Evolutionary conservation across 177 flowering plant species (phyloP).

Genomic region (Telopea speciosissima): DNA sequence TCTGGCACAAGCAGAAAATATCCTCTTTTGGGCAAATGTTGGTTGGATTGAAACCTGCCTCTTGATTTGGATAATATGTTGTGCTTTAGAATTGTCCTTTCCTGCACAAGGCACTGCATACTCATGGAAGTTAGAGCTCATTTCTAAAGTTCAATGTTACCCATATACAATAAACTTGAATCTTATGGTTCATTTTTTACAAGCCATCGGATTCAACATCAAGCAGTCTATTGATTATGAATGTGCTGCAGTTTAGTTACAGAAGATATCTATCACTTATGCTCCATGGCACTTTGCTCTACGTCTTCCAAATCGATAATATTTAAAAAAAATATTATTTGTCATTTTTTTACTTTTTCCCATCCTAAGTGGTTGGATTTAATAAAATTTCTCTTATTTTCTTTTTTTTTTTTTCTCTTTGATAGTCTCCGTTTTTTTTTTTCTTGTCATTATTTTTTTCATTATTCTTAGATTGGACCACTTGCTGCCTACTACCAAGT

Average conservation of each 20-base stretch:
- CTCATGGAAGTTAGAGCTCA: not conserved
- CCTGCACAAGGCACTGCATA: not conserved
- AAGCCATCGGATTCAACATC: not conserved
- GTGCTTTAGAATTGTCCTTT: not conserved
- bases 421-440: not conserved
- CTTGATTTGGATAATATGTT: not conserved
- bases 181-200: not conserved
- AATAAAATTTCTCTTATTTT: not conserved
- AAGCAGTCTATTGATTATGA: not conserved
- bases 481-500: conserved; percentile 88
- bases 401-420: not conserved
- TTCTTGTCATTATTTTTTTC: conserved; percentile 4
- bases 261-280: not conserved
- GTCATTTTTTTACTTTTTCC: too few species aligned
- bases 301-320: not conserved
- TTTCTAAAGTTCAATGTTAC: not conserved
- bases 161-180: not conserved
- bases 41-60: not conserved
- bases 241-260: not conserved
- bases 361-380: not conserved
- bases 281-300: not conserved
- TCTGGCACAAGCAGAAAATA: not conserved
- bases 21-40: too few species aligned
- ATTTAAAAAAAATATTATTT: too few species aligned
- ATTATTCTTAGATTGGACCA: conserved; percentile 57